A percentile compares a stretch with the other conserved stretches of the same genome.
Conservation (phyloP, 768 basidiomycete genomes). For the Russula sp. region DNA sequence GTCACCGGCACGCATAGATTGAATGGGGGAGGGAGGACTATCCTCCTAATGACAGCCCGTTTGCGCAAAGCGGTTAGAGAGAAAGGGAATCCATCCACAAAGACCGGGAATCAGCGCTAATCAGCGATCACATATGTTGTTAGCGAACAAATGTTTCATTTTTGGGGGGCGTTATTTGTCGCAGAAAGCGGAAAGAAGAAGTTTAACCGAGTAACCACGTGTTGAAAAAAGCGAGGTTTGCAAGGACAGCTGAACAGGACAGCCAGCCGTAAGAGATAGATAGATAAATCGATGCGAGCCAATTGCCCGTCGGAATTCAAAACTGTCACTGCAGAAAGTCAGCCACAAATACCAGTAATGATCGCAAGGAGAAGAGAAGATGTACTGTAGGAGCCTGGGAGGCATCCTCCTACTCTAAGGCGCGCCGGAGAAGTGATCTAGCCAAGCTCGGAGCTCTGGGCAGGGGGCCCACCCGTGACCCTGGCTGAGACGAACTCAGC, state of each 20-base stretch:
- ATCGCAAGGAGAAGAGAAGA: neutral
- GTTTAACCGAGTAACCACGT: neutral
- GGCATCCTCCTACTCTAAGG: too few relatives aligned
- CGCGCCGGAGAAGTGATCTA: neutral
- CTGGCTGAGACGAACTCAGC: neutral
- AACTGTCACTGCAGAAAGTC: neutral
- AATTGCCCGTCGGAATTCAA: neutral
- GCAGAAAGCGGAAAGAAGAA: neutral
- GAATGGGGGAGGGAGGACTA: too few relatives aligned
- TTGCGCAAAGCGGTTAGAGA: neutral
- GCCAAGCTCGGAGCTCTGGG: neutral
- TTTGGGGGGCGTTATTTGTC: neutral
- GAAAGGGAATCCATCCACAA: neutral
- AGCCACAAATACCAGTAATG: constrained; percentile 8
- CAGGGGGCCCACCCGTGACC: neutral
- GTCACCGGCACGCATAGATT: neutral
- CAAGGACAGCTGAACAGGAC: neutral
- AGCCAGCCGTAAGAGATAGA: neutral
- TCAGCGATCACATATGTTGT: neutral
- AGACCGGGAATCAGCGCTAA: neutral
- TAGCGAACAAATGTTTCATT: neutral
- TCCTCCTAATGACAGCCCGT: too few relatives aligned
- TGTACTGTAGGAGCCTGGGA: too few relatives aligned
- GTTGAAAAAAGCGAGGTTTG: neutral
- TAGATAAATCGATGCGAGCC: neutral